Evolutionary conservation across 1,139 yeast genomes (phyloP).

Genomic region (Kurtzmaniella quercitrusa): DNA sequence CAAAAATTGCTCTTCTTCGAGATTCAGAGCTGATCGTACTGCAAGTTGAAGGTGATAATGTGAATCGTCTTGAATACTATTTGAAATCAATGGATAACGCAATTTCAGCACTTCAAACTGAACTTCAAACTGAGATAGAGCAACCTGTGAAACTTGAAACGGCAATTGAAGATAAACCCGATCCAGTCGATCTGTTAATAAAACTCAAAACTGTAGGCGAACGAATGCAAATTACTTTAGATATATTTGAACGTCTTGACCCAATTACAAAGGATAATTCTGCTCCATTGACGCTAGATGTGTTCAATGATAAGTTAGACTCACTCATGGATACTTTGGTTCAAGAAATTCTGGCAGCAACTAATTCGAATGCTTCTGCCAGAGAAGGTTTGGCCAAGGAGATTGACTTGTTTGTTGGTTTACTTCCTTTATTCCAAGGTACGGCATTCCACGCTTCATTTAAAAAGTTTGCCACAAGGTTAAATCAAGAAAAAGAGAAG

Average conservation of each 20-base stretch:
- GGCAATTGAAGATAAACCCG: not conserved
- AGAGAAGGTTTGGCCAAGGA: constrained; percentile 5
- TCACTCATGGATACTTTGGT: not conserved
- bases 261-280: not conserved
- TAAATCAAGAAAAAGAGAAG: constrained; percentile 28
- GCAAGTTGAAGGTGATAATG: constrained; percentile 13
- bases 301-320: not conserved
- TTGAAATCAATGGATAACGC: constrained; percentile 57
- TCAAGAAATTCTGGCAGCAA: not conserved
- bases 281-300: not conserved
- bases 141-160: not conserved
- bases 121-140: constrained; percentile 25
- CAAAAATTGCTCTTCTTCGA: constrained; percentile 41
- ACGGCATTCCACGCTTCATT: constrained; percentile 46
- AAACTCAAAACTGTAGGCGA: constrained; percentile 4
- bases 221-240: constrained; percentile 1
- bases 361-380: not conserved
- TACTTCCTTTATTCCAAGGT: constrained; percentile 50
- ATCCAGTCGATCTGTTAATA: constrained; percentile 4
- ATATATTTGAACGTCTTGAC: constrained; percentile 4
- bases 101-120: constrained; percentile 50
- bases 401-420: constrained; percentile 35
- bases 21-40: constrained; percentile 32
- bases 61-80: constrained; percentile 59
- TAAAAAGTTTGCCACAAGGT: constrained; percentile 35